Base-by-base conservation (phyloP, 441 rosid species). In the Syzygium malaccense region DNA sequence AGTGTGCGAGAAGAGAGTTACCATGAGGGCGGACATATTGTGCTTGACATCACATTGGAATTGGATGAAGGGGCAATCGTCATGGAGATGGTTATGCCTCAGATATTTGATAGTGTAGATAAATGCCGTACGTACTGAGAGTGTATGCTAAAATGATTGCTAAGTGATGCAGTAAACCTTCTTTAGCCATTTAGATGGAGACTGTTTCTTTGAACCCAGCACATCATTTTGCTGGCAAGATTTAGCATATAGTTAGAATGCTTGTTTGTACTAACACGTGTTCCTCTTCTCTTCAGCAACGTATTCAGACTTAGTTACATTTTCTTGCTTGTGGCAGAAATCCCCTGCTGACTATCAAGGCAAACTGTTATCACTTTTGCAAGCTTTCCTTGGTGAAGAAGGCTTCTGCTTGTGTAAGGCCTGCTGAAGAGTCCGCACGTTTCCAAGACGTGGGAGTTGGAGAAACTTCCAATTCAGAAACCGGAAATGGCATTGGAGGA, bases 291-390 rank as follows among this genome's bases (percentile, higher is more conserved):
- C 80, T 66, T 53, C 86, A 55, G n/a, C 25, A 33, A 58, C 23
- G 14, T 66, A 32, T 68, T 8, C 56, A 55, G 41, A 26, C 45
- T 54, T 55, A 58, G 5, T 66, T 18, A 20, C 41, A 60, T 85
- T 23, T 78, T 75, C 68, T 86, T 91, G 85, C 86, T 64, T 54
- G 89, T 91, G 87, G 87, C 91, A 97, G 98, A 90, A 89, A 89
- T 55, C 97, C 99, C 30, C 90, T 92, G 85, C 88, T 95, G 51
- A 91, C 94, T 53, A 92, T 98, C 88, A 91, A 87, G 87, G 94
- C 97, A 87, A 94, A 94, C 89, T 91, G 98, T 37, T 98, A 96
- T 88, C 96, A 95, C 89, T 98, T 98, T 91, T 98, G 99, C 96
- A 98, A 98, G 93, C 94, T 98, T 91, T 98, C 99, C 17, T 91